Evolutionary conservation across 1,284 basidiomycete genomes (phyloP).

Genomic region (Lentinula novae-zelandiae): DNA sequence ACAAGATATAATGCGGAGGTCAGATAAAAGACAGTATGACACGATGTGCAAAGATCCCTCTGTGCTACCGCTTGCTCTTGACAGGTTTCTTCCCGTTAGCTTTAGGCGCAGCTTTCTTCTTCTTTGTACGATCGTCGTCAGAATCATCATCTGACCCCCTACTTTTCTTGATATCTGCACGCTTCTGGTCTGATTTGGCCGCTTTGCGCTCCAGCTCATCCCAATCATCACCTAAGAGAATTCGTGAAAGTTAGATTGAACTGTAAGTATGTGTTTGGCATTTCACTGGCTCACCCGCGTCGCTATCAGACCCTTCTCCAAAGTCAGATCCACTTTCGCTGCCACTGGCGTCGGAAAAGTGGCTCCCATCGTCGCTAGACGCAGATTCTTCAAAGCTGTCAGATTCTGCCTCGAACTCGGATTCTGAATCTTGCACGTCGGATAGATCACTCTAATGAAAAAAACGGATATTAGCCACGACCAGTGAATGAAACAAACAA

Average conservation of each 20-base stretch:
- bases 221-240: slow-evolving; percentile 79
- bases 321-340: slow-evolving; percentile 67
- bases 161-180: slow-evolving; percentile 40
- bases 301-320: slow-evolving; percentile 62
- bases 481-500: slow-evolving; percentile 4
- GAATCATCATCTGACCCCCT: slow-evolving; percentile 55
- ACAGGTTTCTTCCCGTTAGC: slow-evolving; percentile 23
- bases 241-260: neutral
- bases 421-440: slow-evolving; percentile 70
- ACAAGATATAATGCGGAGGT: neutral
- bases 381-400: slow-evolving; percentile 50
- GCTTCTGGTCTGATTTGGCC: slow-evolving; percentile 75
- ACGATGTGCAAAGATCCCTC: neutral
- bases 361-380: slow-evolving; percentile 54
- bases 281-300: slow-evolving; percentile 45
- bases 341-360: slow-evolving; percentile 65
- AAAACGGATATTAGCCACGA: slow-evolving; percentile 5
- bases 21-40: neutral
- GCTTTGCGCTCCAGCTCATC: slow-evolving; percentile 92
- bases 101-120: slow-evolving; percentile 48
- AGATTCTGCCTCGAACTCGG: slow-evolving; percentile 73
- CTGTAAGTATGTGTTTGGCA: neutral
- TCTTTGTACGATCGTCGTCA: slow-evolving; percentile 67
- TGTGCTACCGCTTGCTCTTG: slow-evolving; percentile 18
- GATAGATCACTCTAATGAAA: slow-evolving; percentile 62